A percentile compares a stretch with the other conserved stretches of the same genome.
phyloP scores from a whole-genome alignment of 2,329 filamentous ascomycete genomes.

The Beauveria sp. region DNA sequence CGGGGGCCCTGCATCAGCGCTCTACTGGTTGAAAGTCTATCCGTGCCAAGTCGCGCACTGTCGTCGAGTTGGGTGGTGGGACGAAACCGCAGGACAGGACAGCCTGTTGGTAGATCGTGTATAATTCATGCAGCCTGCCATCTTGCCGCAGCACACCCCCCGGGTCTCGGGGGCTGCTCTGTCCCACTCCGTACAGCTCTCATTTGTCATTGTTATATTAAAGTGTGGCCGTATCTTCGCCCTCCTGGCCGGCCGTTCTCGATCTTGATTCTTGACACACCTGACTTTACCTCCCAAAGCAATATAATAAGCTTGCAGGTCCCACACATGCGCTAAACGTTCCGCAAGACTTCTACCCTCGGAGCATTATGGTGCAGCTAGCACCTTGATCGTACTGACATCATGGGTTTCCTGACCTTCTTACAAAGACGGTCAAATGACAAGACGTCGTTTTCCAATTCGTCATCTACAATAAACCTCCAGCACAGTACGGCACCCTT shows the following conservation, averaged over 20 bases:
- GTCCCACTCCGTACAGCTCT: background rate
- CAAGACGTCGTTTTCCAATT: background rate
- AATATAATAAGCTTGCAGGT: conserved; percentile 6
- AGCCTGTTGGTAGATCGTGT: background rate
- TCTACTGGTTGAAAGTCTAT: background rate
- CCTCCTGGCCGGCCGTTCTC: background rate
- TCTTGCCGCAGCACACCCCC: background rate
- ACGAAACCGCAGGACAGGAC: background rate
- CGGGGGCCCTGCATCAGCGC: background rate
- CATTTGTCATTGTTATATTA: background rate
- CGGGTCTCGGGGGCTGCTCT: background rate
- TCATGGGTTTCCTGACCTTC: conserved; percentile 9
- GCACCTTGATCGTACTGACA: background rate
- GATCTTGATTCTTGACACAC: background rate
- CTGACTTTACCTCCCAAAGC: background rate
- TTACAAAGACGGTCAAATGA: background rate
- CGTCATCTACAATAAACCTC: background rate
- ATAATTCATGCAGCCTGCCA: background rate
- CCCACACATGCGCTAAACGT: background rate
- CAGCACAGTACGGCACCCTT: background rate
- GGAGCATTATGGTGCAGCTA: background rate
- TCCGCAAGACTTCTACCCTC: background rate
- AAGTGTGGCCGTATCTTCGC: background rate
- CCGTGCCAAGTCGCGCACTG: conserved; percentile 6
- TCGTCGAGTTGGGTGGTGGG: background rate